These are phyloP conservation scores for Ceratobasidium sp. DNA, from an alignment of 1,284 basidiomycete genomes.

Conservation along the genomic window DNA sequence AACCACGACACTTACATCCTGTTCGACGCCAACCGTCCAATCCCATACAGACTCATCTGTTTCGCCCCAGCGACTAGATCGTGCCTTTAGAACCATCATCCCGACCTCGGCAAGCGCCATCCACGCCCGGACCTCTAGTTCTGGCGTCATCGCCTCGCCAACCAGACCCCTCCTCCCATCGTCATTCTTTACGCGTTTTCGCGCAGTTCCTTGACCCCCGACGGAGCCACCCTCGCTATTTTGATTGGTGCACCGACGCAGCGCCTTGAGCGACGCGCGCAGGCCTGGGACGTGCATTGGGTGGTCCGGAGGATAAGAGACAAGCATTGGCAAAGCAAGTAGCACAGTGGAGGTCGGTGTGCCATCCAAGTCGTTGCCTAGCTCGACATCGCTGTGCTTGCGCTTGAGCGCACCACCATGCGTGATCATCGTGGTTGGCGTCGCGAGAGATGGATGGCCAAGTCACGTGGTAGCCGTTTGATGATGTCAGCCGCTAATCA, in stretches of 20 bases:
- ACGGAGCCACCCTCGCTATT: no score
- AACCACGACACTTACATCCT: conserved; percentile 61
- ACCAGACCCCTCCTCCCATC: not conserved
- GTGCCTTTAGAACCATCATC: conserved; percentile 65
- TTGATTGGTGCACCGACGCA: conserved; percentile 66
- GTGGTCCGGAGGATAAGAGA: conserved; percentile 73
- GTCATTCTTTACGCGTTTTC: conserved; percentile 28
- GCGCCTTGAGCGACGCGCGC: conserved; percentile 66
- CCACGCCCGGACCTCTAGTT: conserved; percentile 76
- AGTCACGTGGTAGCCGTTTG: conserved; percentile 17
- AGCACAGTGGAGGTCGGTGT: conserved; percentile 59
- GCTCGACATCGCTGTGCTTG: conserved; percentile 29
- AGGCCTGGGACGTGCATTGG: conserved; percentile 66
- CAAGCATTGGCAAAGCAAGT: conserved; percentile 68
- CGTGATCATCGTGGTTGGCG: conserved; percentile 28
- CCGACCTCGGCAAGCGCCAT: conserved; percentile 74
- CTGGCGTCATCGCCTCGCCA: conserved; percentile 62
- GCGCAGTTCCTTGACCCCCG: not conserved
- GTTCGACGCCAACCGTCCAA: conserved; percentile 59
- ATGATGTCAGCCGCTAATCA: not conserved
- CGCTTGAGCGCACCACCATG: conserved; percentile 40
- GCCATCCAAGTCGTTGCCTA: not conserved
- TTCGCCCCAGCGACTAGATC: conserved; percentile 56
- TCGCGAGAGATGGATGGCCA: conserved; percentile 11
- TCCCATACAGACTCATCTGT: conserved; percentile 62